Evolutionary conservation across 768 basidiomycete species (phyloP), one percentile per base, ranked within the genome.

Genomic region (Tylopilus cervinicoccineus): DNA sequence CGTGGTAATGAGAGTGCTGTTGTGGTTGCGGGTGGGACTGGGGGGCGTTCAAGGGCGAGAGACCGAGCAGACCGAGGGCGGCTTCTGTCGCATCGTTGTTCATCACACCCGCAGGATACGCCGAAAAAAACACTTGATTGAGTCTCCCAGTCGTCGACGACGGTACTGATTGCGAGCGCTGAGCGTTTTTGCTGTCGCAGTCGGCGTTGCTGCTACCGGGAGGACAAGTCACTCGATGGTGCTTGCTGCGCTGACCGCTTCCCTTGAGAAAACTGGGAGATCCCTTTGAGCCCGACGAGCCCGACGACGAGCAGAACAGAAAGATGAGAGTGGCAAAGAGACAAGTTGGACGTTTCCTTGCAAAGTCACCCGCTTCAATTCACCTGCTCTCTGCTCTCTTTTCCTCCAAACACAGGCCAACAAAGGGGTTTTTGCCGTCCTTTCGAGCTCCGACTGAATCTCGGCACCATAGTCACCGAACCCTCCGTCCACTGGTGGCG

Each of bases 21-120:
- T 61, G 59, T 1, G 53, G 62, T 27, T 63, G 57, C 13, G 53
- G 56, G 52, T 63, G 54, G 37, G 62, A 57, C 42, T 47, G 62
- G 55, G 55, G 62, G 42, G 70, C 59, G 49, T 66, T 66, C 47
- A 64, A 60, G 40, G 70, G 66, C 36, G 71, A 75, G 41, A 80
- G 75, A 59, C 75, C 73, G 51, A 81, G 73, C 23, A 81, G 69
- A 62, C 78, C 79, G 48, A 81, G 75, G 33, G 77, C 77, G 47
- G 79, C 79, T 65, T 81, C 79, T 59, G 74, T 72, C 57, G 76
- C 78, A 77, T 80, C 80, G 69, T 65, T 74, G 62, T 69, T 70
- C 74, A 75, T 76, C 63, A 64, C 58, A 56, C 52, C 48, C 33
- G 28, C 41, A 17, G 38, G 33, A 49, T 43, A 50, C 41, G 46